Base-by-base conservation (phyloP, 2,329 filamentous ascomycete genomes). In the Aspergillus ruber region DNA sequence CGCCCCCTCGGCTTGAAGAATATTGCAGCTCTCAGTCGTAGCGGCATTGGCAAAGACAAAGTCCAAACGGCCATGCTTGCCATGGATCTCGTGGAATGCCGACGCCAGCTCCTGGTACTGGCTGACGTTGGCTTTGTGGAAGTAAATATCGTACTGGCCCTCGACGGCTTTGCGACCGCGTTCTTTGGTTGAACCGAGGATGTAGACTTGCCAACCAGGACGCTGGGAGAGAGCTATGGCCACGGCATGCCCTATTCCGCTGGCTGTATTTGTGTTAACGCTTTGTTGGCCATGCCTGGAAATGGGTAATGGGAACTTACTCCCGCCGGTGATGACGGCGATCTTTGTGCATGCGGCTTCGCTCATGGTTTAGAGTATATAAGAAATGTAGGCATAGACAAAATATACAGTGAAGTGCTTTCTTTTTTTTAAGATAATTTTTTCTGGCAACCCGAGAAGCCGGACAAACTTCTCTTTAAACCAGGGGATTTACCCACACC, bases 31-130 rank as follows among this genome's bases (percentile, higher is more conserved):
- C n/a, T 35, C 33, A 17, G 6, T 15, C 9, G 33, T n/a, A 1
- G 74, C 74, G 1, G 74, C 74, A 46, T 76, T 77, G 13, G 72
- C 74, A 51, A 73, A 77, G 29, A 76, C 72, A 50, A 76, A 74
- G 58, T 76, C 74, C 13, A 77, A 41, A 2, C 66, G 57, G 12
- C 62, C 59, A 8, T 62, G 56, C 3, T 56, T 49, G 4, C 60
- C 50, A 58, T 69, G 75, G 7, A 66, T 57, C 13, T 50, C 52
- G 41, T 74, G 63, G 47, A 74, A 75, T 2, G 61, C 60, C 4
- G 54, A 52, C 5, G 59, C 54, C 3, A 73, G 46, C 21, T 61
- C 50, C 2, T 51, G 35, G 56, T 73, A 74, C 46, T 66, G 50
- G 17, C 60, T 63, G 5, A 72, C 64, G 45, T 74, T 64, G 38